A percentile compares a stretch with the other conserved stretches of the same genome.
phyloP scores from a whole-genome alignment of 2,329 filamentous ascomycete species.

The Thermoascus crustaceus region DNA sequence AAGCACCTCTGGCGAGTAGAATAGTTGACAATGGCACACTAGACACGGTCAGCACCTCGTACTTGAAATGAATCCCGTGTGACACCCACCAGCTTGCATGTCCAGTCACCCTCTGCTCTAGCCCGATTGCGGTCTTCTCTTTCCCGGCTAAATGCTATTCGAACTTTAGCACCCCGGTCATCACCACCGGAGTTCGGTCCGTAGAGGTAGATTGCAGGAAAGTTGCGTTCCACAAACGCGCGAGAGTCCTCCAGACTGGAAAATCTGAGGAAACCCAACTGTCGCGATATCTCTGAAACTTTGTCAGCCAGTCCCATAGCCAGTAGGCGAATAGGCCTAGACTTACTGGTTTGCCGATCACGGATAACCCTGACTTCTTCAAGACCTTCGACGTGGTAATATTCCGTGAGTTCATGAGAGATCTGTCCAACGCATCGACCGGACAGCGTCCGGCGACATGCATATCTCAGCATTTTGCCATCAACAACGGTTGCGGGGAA shows the following conservation, averaged over 20 bases:
- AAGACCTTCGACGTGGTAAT: constrained; percentile 44
- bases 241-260: constrained; percentile 41
- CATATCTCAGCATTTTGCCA: constrained; percentile 34
- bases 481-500: constrained; percentile 14
- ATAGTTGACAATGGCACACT: constrained; percentile 53
- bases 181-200: constrained; percentile 34
- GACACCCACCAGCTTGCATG: constrained; percentile 42
- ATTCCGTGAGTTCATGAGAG: constrained; percentile 45
- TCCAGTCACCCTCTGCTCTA: constrained; percentile 49
- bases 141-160: constrained; percentile 47
- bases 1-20: constrained; percentile 49
- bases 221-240: constrained; percentile 46
- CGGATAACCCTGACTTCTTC: constrained; percentile 52
- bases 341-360: constrained; percentile 49
- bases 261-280: constrained; percentile 51
- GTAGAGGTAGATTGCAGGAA: constrained; percentile 44
- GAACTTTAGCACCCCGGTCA: constrained; percentile 36
- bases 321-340: neutral
- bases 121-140: constrained; percentile 42
- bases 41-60: constrained; percentile 4
- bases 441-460: constrained; percentile 24
- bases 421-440: constrained; percentile 42
- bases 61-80: neutral
- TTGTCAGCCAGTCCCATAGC: constrained; percentile 7
- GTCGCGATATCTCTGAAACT: constrained; percentile 43